These are phyloP conservation scores for Cladosporium sp. DNA, from an alignment of 2,329 filamentous ascomycete species.

Conservation along the genomic window DNA sequence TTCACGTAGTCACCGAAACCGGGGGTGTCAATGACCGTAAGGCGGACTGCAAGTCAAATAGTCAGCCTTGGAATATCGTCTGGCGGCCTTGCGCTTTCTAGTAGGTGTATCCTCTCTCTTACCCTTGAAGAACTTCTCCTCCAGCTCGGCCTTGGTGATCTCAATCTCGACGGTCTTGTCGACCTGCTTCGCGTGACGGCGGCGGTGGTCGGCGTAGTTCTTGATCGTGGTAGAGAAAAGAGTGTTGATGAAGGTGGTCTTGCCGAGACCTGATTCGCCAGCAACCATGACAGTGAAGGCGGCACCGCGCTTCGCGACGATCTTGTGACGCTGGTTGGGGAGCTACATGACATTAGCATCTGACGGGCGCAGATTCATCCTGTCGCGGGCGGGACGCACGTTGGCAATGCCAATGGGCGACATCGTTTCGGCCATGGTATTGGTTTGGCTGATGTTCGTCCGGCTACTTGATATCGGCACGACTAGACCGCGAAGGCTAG, in stretches of 20 bases:
- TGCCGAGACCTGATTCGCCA: slow-evolving; percentile 95
- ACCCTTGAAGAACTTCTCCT: slow-evolving; percentile 99
- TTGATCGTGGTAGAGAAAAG: slow-evolving; percentile 99
- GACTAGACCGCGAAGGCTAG: slow-evolving; percentile 2
- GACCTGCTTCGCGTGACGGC: slow-evolving; percentile 97
- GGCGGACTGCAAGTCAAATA: slow-evolving; percentile 60
- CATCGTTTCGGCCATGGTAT: slow-evolving; percentile 56
- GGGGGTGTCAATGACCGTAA: slow-evolving; percentile 98
- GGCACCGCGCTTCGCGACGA: slow-evolving; percentile 78
- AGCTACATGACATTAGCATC: slow-evolving; percentile 40
- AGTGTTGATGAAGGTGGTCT: slow-evolving; percentile 99
- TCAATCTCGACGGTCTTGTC: slow-evolving; percentile 99
- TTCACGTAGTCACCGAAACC: slow-evolving; percentile 99
- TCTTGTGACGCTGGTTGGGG: slow-evolving; percentile 68
- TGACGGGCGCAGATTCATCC: not conserved
- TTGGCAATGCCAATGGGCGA: slow-evolving; percentile 70
- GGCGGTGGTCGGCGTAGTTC: slow-evolving; percentile 99
- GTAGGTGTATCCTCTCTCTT: slow-evolving; percentile 11
- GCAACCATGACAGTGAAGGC: slow-evolving; percentile 99
- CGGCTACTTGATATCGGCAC: not conserved
- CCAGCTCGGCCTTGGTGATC: slow-evolving; percentile 98
- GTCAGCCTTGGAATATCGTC: too few relatives aligned
- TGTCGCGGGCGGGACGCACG: slow-evolving; percentile 43
- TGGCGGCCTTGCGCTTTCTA: too few relatives aligned
- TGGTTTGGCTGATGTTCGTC: slow-evolving; percentile 28